Evolutionary conservation across 805 yeast genomes (phyloP).

Genomic region (Kodamaea laetipori): DNA sequence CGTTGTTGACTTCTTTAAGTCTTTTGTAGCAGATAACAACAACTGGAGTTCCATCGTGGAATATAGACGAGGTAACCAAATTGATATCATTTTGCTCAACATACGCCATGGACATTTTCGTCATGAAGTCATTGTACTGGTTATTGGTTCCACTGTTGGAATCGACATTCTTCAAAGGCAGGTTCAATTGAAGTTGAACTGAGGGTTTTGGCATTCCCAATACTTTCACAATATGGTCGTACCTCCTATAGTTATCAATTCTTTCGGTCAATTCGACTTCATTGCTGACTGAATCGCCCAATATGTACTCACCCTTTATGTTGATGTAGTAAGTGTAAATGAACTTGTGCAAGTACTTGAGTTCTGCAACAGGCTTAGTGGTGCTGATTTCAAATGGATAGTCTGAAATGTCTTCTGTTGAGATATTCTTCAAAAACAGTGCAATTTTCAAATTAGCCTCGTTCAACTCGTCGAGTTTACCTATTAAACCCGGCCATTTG

Average conservation of each 20-base stretch:
- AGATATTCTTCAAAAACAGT: constrained; percentile 29
- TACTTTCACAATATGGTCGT: constrained; percentile 50
- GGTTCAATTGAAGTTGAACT: constrained; percentile 58
- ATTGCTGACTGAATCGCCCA: constrained; percentile 23
- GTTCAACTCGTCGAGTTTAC: constrained; percentile 42
- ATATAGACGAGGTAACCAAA: constrained; percentile 63
- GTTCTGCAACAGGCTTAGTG: constrained; percentile 37
- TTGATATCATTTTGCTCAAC: constrained; percentile 46
- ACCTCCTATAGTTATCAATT: constrained; percentile 31
- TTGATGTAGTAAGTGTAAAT: constrained; percentile 35
- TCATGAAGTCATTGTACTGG: constrained; percentile 72
- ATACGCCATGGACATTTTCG: constrained; percentile 59
- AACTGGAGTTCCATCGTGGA: constrained; percentile 73
- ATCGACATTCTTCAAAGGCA: constrained; percentile 45
- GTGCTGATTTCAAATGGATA: constrained; percentile 16
- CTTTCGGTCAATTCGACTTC: constrained; percentile 23
- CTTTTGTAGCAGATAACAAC: constrained; percentile 52
- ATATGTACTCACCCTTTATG: constrained; percentile 33
- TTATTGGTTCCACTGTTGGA: constrained; percentile 46
- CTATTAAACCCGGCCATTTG: constrained; percentile 60
- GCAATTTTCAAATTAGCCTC: constrained; percentile 31
- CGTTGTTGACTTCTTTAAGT: constrained; percentile 38
- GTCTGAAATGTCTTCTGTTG: constrained; percentile 17
- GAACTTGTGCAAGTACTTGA: constrained; percentile 44
- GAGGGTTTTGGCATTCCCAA: constrained; percentile 63